Evolutionary conservation across 345 rosid genomes (phyloP).

Genomic region (Erysimum cheiranthoides): DNA sequence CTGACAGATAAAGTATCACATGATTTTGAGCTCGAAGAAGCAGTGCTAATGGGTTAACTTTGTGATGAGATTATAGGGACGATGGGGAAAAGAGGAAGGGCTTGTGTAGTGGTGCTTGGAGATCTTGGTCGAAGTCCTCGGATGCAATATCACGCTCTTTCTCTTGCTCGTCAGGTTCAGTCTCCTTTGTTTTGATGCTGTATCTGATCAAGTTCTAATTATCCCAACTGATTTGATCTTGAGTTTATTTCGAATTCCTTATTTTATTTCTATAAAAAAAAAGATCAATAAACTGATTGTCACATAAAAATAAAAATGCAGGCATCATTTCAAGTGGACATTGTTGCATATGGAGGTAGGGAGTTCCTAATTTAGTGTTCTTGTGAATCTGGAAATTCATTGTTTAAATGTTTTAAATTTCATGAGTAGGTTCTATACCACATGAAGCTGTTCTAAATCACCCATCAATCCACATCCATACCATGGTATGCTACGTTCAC

Average conservation of each 20-base stretch:
- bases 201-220: neutral
- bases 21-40: conserved; percentile 19
- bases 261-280: neutral
- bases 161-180: conserved; percentile 86
- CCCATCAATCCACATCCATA: conserved; percentile 76
- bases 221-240: neutral
- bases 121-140: conserved; percentile 99
- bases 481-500: conserved; percentile 60
- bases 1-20: neutral
- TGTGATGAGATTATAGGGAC: conserved; percentile 13
- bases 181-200: neutral
- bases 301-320: conserved; percentile 49
- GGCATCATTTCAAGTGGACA: conserved; percentile 83
- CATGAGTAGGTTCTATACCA: conserved; percentile 76
- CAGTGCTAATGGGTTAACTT: neutral
- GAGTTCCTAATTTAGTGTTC: conserved; percentile 8
- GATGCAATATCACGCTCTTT: conserved; percentile 96
- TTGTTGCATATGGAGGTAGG: conserved; percentile 94
- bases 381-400: conserved; percentile 8
- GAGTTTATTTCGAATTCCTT: neutral
- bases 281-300: conserved; percentile 1
- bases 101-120: conserved; percentile 93
- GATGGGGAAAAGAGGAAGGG: conserved; percentile 74
- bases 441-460: conserved; percentile 71
- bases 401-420: neutral